Evolutionary conservation across 305 asterid species (phyloP), one percentile per base, ranked within the genome.

Genomic region (Salvia sclarea): DNA sequence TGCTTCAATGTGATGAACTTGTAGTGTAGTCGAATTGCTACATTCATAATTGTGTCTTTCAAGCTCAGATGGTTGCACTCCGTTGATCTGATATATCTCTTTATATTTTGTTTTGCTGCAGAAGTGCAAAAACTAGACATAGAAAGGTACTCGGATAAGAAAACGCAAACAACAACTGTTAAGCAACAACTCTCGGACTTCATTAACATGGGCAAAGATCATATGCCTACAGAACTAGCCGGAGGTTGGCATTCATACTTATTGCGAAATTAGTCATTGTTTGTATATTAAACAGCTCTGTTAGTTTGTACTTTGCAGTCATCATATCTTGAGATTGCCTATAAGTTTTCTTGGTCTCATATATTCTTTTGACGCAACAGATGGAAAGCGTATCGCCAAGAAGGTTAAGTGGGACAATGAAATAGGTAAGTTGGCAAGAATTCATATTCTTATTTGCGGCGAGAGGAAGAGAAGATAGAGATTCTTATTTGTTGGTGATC

Each of bases 141-240:
- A 72, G 91, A 88, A 73, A 81, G 85, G 76, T 86, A 66, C 52
- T 79, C 89, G 1, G 88, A 87, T 64, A 76, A 73, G 75, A 69
- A 60, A 13, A 49, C 10, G 2, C 76, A 38, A 33, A 74, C 79
- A 48, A 53, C 60, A 11, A 70, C 70, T 66, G 35, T 40, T 65
- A 84, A 78, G 77, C 72, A 72, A 10, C 84, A 77, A 17, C 86
- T 91, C 55, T 72, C 79, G 73, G 54, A 88, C 70, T 80, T 77
- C 48, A 83, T 89, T 40, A 73, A 37, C 38, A 78, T 84, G 78
- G 84, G 52, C 47, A 45, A 76, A 0, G 82, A 75, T 61, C 76
- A 87, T 73, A 70, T 85, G 70, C 96, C 95, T 6, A 89, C 86
- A 28, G 98, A 91, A 75, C 80, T 88, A 69, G 88, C 81, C 25